These are phyloP conservation scores for Firmiana major DNA, from an alignment of 345 rosid species.

Conservation along the genomic window DNA sequence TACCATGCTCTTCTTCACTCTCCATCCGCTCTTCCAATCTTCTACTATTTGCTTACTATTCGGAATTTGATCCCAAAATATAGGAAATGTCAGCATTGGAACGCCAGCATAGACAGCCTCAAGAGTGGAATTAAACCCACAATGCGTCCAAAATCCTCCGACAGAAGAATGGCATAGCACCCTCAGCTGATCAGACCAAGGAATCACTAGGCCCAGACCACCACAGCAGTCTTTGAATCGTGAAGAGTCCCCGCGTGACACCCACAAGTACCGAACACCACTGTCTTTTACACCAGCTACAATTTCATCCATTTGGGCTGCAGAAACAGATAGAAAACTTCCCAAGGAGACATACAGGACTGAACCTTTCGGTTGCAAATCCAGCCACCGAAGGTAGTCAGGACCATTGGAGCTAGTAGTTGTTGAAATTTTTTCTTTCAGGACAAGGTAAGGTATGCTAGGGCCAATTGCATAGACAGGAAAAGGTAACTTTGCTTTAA, in stretches of 20 bases:
- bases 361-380: slow-evolving; percentile 32
- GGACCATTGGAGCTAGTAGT: too few species aligned
- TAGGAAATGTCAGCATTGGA: slow-evolving; percentile 48
- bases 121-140: slow-evolving; percentile 58
- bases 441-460: slow-evolving; percentile 10
- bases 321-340: slow-evolving; percentile 33
- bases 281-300: slow-evolving; percentile 28
- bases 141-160: slow-evolving; percentile 68
- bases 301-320: slow-evolving; percentile 34
- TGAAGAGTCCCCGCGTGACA: slow-evolving; percentile 21
- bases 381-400: slow-evolving; percentile 27
- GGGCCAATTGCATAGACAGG: slow-evolving; percentile 42
- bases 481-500: slow-evolving; percentile 14
- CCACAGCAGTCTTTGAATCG: slow-evolving; percentile 10
- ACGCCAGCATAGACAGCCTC: slow-evolving; percentile 53
- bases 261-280: slow-evolving; percentile 38
- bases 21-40: slow-evolving; percentile 38
- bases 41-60: slow-evolving; percentile 51
- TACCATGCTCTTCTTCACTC: too few species aligned
- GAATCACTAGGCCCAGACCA: slow-evolving; percentile 30
- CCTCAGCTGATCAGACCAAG: slow-evolving; percentile 56
- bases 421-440: too few species aligned
- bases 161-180: slow-evolving; percentile 50
- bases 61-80: slow-evolving; percentile 43
- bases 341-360: slow-evolving; percentile 42